Base-by-base conservation (phyloP, 2,329 filamentous ascomycete species). In the Aspergillus fijiensis region DNA sequence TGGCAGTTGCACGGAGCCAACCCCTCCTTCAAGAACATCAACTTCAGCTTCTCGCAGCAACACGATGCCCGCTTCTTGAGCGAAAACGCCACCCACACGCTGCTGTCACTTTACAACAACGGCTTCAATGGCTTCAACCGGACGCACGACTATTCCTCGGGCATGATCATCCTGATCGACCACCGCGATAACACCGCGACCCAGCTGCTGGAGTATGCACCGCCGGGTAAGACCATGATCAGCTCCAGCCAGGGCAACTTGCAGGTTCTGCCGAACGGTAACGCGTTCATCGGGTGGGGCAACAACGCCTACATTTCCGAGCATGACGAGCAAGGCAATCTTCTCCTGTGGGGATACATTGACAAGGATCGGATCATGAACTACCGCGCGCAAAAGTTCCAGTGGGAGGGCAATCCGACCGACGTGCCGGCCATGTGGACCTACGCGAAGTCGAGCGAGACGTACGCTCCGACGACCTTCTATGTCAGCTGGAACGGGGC, bases 401-500 rank as follows among this genome's bases (percentile, higher is more conserved):
- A 75, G 45, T 79, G 77, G 77, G 73, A 77, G 3, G 75, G 73
- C 2, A 69, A 71, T 25, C 77, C 77, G 4, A 74, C 72, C 27
- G 76, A 77, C 50, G 72, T 72, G n/a, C 77, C 77, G 3, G 76
- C 76, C 0, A 64, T 79, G 45, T 78, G 75, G 72, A 67, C 72
- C 0, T 79, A 77, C 54, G 72, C 77, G 7, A 67, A 65, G 25
- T 65, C 69, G 2, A 65, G 65, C 7, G 65, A 71, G 14, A 58
- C 65, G 0, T 62, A 65, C 35, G 69, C 72, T 0, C 59, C 70
- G 6, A 73, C 69, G 3, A 74, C 63, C 23, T 67, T 75, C 54
- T 78, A 78, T 53, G 75, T 72, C 11, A 77, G 75, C 60, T 78
- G 76, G 75, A 78, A 78, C 47, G 76, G 76, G 9, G 76, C 76